Evolutionary conservation across 2,329 filamentous ascomycete genomes (phyloP).

Genomic region (Sarocladium oryzae): DNA sequence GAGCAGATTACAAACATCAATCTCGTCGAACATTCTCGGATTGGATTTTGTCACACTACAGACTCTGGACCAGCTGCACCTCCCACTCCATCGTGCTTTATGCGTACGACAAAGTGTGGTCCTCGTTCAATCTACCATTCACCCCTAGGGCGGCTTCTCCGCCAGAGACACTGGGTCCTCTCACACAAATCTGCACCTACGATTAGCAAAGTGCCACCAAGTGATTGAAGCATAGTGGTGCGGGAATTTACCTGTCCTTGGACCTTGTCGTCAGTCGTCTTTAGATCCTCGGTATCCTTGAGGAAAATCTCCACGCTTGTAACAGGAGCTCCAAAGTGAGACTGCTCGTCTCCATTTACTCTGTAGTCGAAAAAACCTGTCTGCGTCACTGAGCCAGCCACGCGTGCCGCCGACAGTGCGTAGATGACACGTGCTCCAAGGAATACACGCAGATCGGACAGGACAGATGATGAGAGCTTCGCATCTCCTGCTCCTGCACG

Average conservation of each 20-base stretch:
- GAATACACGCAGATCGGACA: conserved; percentile 78
- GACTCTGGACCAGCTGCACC: neutral
- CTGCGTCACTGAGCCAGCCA: conserved; percentile 87
- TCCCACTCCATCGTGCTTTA: neutral
- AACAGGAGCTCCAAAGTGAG: conserved; percentile 77
- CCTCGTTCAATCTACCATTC: conserved; percentile 58
- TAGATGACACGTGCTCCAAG: conserved; percentile 77
- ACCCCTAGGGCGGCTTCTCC: conserved; percentile 58
- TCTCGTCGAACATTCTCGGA: too few relatives aligned
- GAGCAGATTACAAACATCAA: too few relatives aligned
- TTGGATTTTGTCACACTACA: too few relatives aligned
- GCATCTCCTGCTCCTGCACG: conserved; percentile 56
- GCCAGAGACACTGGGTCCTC: conserved; percentile 67
- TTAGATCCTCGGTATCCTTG: conserved; percentile 52
- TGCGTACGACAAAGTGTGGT: conserved; percentile 63
- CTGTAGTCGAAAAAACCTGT: conserved; percentile 86
- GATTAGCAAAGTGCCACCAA: neutral
- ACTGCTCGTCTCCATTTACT: conserved; percentile 31
- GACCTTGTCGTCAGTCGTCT: conserved; percentile 56
- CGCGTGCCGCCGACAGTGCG: conserved; percentile 70
- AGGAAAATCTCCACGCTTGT: conserved; percentile 75
- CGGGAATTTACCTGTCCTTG: conserved; percentile 53
- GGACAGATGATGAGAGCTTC: conserved; percentile 58
- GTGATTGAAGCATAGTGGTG: neutral
- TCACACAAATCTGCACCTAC: conserved; percentile 55